Evolutionary conservation across 163 green algal species (phyloP), one percentile per base, ranked within the genome.

Genomic region (Scenedesmus sp.): DNA sequence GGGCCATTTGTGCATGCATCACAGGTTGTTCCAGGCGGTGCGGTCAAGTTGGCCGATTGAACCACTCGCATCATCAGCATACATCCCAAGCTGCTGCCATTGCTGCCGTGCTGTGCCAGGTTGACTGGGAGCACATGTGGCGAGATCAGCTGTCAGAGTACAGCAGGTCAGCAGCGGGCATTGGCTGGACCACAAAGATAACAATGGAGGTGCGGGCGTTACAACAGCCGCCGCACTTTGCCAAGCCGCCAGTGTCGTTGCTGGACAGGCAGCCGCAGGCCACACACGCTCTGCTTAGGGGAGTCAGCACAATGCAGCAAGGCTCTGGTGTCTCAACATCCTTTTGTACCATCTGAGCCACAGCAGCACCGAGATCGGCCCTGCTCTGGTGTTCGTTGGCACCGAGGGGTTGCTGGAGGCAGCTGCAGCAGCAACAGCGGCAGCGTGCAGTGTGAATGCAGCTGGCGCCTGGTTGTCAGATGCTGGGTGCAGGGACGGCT

Each of bases 91-190:
- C 30, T 37, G 30, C 65, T 76, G 65, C 65, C 18, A 9, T 9
- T 37, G 65, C 65, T 40, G 65, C 30, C 30, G 3, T 76, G 7
- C 6, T 76, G 65, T 40, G 40, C 16, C 59, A 89, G 83, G 61
- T 89, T 61, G 83, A 89, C n/a, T 89, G 85, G 85, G 85, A 89
- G 85, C 22, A 16, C 4, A 89, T 89, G 85, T 89, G 85, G 85
- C 65, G 68, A 10, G 85, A 89, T 30, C n/a, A 72, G 65, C 85
- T 89, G 30, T 70, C 68, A 73, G 85, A 89, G 30, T 83, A 53
- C 44, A 72, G 65, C 65, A 46, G 85, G 2, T 70, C 65, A 22
- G 44, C 42, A 51, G 85, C n/a, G 40, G 89, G 81, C 53, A 86
- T 78, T 22, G 81, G 88, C 76, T 92, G 85, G 44, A 87, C 22